Percentiles rank a stretch among this genome's conserved stretches.
These are phyloP conservation scores for Solanum bulbocastanum DNA, from an alignment of 257 asterid genomes.

Conservation along the genomic window DNA sequence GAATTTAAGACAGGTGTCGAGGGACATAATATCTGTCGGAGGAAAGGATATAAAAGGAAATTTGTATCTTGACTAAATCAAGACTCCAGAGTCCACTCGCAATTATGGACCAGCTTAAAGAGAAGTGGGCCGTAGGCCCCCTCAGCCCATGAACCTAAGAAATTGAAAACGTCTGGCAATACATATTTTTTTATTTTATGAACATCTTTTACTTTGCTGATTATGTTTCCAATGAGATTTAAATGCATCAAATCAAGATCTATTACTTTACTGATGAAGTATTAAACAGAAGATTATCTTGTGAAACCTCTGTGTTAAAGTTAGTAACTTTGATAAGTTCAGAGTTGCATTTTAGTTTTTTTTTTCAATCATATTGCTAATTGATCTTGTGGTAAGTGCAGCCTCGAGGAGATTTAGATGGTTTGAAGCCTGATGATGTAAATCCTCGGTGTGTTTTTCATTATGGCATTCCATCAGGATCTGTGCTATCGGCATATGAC, in stretches of 20 bases:
- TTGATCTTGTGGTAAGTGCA: conserved; percentile 25
- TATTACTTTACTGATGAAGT: background rate
- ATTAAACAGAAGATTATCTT: background rate
- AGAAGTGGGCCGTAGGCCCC: background rate
- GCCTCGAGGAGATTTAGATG: conserved; percentile 56
- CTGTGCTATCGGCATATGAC: conserved; percentile 42
- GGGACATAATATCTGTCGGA: background rate
- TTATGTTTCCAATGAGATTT: background rate
- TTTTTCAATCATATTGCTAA: background rate
- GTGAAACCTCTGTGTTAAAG: background rate
- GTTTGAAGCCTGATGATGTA: conserved; percentile 56
- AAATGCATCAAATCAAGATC: background rate
- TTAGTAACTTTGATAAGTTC: background rate
- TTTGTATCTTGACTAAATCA: background rate
- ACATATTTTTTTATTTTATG: too few relatives aligned
- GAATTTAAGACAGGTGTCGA: background rate
- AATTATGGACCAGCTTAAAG: background rate
- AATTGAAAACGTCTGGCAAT: too few relatives aligned
- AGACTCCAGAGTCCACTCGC: background rate
- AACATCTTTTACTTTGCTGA: background rate
- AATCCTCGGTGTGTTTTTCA: conserved; percentile 66
- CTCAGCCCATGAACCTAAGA: background rate
- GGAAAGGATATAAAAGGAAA: background rate
- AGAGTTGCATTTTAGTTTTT: too few relatives aligned
- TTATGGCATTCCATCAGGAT: conserved; percentile 76